A percentile compares a stretch with the other conserved stretches of the same genome.
Evolutionary conservation across 164 flowering plant genomes (phyloP).

Genomic region (Tetrastigma voinierianum): DNA sequence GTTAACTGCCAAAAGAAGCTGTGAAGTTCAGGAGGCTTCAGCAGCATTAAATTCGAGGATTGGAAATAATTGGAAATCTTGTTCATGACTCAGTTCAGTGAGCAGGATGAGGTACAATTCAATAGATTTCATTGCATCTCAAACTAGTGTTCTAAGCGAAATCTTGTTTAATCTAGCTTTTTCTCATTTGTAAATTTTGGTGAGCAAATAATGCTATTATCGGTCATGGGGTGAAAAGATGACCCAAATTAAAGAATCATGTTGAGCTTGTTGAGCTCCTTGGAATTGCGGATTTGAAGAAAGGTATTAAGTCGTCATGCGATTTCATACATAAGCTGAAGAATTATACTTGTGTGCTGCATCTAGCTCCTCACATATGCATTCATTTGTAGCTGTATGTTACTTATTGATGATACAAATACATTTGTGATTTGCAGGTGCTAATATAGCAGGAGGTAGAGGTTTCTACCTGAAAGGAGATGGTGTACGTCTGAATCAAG

Average conservation of each 20-base stretch:
- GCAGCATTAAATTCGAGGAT: constrained; percentile 40
- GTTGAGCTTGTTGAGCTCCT: constrained; percentile 97
- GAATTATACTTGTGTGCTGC: background rate
- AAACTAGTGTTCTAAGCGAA: background rate
- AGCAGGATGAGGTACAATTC: constrained; percentile 68
- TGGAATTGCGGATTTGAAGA: constrained; percentile 82
- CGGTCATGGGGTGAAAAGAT: constrained; percentile 73
- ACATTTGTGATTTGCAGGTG: constrained; percentile 38
- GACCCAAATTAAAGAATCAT: constrained; percentile 72
- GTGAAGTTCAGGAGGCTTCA: constrained; percentile 71
- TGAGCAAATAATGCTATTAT: constrained; percentile 73
- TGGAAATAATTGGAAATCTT: constrained; percentile 75
- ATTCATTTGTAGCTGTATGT: background rate
- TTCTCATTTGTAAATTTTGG: constrained; percentile 6
- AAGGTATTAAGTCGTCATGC: constrained; percentile 40
- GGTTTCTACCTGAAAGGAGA: constrained; percentile 88
- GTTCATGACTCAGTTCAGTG: constrained; percentile 90
- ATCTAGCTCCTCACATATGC: background rate
- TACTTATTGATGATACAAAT: constrained; percentile 1
- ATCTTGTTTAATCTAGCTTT: background rate
- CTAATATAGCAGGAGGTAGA: constrained; percentile 94
- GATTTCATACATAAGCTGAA: background rate
- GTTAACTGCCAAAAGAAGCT: constrained; percentile 48
- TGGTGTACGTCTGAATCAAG: constrained; percentile 91
- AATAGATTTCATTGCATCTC: background rate